Conservation (phyloP, 192 early-diverging fungal genomes). For the Cetraspora pellucida region DNA sequence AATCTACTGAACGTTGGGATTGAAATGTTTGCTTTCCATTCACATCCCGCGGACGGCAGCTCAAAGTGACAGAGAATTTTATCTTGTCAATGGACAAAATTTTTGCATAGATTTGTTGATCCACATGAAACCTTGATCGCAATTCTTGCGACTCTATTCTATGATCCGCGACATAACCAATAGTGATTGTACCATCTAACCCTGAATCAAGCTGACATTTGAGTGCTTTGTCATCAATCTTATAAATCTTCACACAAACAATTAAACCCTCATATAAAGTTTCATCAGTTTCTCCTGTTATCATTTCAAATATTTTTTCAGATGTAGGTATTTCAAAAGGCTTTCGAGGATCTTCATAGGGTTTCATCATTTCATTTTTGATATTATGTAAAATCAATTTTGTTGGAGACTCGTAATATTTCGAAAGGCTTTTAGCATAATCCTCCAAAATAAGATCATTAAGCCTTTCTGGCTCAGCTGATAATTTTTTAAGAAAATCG, state of each 20-base stretch:
- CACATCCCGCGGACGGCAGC: slow-evolving; percentile 63
- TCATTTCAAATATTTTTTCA: slow-evolving; percentile 76
- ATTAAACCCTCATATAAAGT: slow-evolving; percentile 68
- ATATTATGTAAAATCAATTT: slow-evolving; percentile 81
- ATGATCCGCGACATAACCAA: slow-evolving; percentile 27
- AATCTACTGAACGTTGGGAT: not conserved
- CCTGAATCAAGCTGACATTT: slow-evolving; percentile 51
- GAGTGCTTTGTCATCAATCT: not conserved
- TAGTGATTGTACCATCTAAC: slow-evolving; percentile 81
- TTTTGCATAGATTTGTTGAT: slow-evolving; percentile 69
- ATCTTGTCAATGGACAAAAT: slow-evolving; percentile 79
- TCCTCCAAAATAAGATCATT: slow-evolving; percentile 87
- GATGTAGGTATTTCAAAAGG: slow-evolving; percentile 57
- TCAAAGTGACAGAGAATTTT: slow-evolving; percentile 73
- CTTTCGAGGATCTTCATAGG: slow-evolving; percentile 75
- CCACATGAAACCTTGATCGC: not conserved
- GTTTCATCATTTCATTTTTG: slow-evolving; percentile 84
- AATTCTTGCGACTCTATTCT: not conserved
- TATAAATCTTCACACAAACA: slow-evolving; percentile 47
- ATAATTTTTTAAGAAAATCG: slow-evolving; percentile 46
- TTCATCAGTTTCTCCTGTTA: slow-evolving; percentile 68
- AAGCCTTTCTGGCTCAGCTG: slow-evolving; percentile 72
- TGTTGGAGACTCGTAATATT: slow-evolving; percentile 76
- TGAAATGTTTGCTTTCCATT: not conserved
- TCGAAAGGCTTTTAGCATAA: slow-evolving; percentile 83